phyloP scores from a whole-genome alignment of 208 protist genomes.

The Wallacemonas sp. region DNA sequence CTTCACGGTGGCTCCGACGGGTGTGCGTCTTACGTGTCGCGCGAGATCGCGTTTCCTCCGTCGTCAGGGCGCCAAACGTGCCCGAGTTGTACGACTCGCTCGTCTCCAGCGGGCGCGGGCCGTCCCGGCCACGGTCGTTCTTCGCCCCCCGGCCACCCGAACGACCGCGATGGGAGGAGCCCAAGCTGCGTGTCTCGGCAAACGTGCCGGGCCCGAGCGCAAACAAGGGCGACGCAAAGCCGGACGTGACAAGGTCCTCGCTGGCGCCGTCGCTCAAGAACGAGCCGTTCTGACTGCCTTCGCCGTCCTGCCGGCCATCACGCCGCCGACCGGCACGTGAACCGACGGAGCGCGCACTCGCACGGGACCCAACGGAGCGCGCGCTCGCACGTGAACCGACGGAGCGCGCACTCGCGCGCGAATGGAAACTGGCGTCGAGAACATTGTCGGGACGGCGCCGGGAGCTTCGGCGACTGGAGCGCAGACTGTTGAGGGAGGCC shows the following conservation, averaged over 20 bases:
- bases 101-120: neutral
- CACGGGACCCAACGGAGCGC: too few species aligned
- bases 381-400: neutral
- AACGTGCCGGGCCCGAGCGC: conserved; percentile 10
- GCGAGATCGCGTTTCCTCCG: neutral
- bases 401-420: conserved; percentile 2
- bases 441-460: neutral
- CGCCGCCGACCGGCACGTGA: too few species aligned
- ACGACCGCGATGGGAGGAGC: neutral
- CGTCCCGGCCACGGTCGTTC: neutral
- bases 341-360: neutral
- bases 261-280: conserved; percentile 7
- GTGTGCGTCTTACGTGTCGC: neutral
- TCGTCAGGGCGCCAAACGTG: neutral
- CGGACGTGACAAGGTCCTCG: conserved; percentile 9
- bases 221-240: conserved; percentile 7
- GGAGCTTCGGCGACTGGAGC: conserved; percentile 13
- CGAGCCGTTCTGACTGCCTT: neutral
- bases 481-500: conserved; percentile 6
- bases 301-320: too few species aligned
- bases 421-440: conserved; percentile 1
- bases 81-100: conserved; percentile 3
- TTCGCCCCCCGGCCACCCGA: neutral
- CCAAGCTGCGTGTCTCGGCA: conserved; percentile 1
- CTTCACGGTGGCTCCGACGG: neutral